Evolutionary conservation across 805 yeast species (phyloP).

Genomic region (Ogataea ramenticola): DNA sequence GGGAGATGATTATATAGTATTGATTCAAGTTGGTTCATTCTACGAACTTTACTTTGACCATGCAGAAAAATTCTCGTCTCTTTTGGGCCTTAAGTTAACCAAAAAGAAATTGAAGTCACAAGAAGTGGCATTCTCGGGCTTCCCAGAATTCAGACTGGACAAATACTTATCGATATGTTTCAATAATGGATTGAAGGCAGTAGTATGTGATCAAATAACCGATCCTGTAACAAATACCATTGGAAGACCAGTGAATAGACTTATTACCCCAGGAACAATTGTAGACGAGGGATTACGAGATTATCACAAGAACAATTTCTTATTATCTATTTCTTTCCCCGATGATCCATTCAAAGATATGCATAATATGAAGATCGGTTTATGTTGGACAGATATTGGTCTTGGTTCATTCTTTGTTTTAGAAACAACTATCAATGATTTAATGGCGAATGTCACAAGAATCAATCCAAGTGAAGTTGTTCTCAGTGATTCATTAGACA

Average conservation of each 20-base stretch:
- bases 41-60: slow-evolving; percentile 87
- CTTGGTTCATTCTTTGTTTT: slow-evolving; percentile 75
- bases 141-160: slow-evolving; percentile 66
- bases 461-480: slow-evolving; percentile 78
- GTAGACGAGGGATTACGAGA: slow-evolving; percentile 81
- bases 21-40: slow-evolving; percentile 82
- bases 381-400: slow-evolving; percentile 86
- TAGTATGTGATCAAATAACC: slow-evolving; percentile 65
- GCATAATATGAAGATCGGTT: slow-evolving; percentile 46
- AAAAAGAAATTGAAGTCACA: slow-evolving; percentile 36
- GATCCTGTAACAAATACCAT: slow-evolving; percentile 28
- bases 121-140: slow-evolving; percentile 81
- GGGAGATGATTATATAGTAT: slow-evolving; percentile 38
- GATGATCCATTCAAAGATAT: slow-evolving; percentile 31
- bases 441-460: slow-evolving; percentile 67
- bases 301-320: slow-evolving; percentile 60
- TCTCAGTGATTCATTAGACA: slow-evolving; percentile 39
- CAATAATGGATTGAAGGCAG: slow-evolving; percentile 63
- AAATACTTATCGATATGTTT: slow-evolving; percentile 71
- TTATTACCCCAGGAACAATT: slow-evolving; percentile 89
- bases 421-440: slow-evolving; percentile 47
- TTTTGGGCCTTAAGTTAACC: slow-evolving; percentile 67
- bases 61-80: slow-evolving; percentile 66
- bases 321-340: slow-evolving; percentile 61
- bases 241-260: slow-evolving; percentile 65